phyloP scores from a whole-genome alignment of 2,329 filamentous ascomycete genomes.

The Talaromyces sp. region DNA sequence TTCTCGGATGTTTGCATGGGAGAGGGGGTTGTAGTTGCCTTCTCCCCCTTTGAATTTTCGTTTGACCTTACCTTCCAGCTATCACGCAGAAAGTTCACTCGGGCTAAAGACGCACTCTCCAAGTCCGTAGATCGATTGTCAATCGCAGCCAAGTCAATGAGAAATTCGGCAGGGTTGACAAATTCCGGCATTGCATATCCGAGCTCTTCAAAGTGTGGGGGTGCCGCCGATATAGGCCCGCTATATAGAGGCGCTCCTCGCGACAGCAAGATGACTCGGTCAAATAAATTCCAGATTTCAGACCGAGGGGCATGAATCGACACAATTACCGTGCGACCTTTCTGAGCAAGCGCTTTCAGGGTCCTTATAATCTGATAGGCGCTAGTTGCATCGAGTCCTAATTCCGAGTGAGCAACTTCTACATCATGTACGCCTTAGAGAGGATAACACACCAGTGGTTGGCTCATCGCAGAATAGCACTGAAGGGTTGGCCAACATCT shows the following conservation, averaged over 20 bases:
- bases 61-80: conserved; percentile 48
- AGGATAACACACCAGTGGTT: conserved; percentile 55
- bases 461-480: conserved; percentile 75
- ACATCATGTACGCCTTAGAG: not conserved
- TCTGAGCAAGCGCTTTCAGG: conserved; percentile 61
- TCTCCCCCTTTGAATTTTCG: conserved; percentile 8
- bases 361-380: conserved; percentile 69
- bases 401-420: not conserved
- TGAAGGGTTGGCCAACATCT: conserved; percentile 72
- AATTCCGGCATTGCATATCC: conserved; percentile 63
- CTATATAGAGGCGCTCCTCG: conserved; percentile 65
- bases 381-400: conserved; percentile 64
- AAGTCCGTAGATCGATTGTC: conserved; percentile 66
- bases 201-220: conserved; percentile 59
- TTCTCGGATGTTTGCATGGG: not conserved
- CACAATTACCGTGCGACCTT: conserved; percentile 66
- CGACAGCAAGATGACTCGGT: conserved; percentile 64
- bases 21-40: not conserved
- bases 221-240: conserved; percentile 53
- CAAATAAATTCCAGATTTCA: conserved; percentile 74
- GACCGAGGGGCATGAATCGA: conserved; percentile 75
- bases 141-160: conserved; percentile 69
- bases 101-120: conserved; percentile 54
- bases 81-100: conserved; percentile 57
- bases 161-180: conserved; percentile 71